Percentiles rank a stretch among this genome's conserved stretches.
Evolutionary conservation across 1,284 basidiomycete species (phyloP).

Genomic region (Gomphus bonarii): DNA sequence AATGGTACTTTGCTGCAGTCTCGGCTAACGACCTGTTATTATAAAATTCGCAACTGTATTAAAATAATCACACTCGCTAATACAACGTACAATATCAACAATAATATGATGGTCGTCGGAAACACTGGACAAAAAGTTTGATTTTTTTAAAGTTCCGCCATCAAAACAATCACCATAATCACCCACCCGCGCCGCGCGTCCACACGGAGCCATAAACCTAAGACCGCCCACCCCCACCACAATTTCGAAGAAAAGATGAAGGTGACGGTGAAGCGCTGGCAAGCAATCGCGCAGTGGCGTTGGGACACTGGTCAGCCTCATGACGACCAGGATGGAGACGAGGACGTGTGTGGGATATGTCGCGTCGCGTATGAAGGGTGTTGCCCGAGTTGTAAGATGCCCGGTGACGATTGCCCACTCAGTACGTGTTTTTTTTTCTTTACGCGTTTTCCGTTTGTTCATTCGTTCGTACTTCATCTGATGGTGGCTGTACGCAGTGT

Average conservation of each 20-base stretch:
- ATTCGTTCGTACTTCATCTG: not conserved
- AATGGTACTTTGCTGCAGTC: too few species aligned
- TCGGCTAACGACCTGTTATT: too few species aligned
- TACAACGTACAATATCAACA: too few species aligned
- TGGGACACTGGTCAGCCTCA: conserved; percentile 65
- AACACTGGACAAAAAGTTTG: too few species aligned
- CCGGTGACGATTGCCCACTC: conserved; percentile 92
- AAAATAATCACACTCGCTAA: too few species aligned
- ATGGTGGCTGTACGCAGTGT: conserved; percentile 48
- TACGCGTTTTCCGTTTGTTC: too few species aligned
- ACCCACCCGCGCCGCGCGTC: too few species aligned
- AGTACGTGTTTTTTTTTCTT: conserved; percentile 43
- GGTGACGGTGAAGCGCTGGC: conserved; percentile 71
- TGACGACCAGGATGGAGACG: conserved; percentile 59
- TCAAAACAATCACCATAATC: not conserved
- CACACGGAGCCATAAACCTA: not conserved
- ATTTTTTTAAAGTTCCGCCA: not conserved
- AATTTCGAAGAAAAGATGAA: too few species aligned
- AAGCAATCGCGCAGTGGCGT: conserved; percentile 79
- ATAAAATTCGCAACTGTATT: too few species aligned
- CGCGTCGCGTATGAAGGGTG: conserved; percentile 85
- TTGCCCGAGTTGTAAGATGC: conserved; percentile 88
- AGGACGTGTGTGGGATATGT: conserved; percentile 91
- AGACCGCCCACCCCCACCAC: too few species aligned
- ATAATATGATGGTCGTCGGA: too few species aligned